Base-by-base conservation (phyloP, 768 basidiomycete genomes). In the Gloeostereum incarnatum region DNA sequence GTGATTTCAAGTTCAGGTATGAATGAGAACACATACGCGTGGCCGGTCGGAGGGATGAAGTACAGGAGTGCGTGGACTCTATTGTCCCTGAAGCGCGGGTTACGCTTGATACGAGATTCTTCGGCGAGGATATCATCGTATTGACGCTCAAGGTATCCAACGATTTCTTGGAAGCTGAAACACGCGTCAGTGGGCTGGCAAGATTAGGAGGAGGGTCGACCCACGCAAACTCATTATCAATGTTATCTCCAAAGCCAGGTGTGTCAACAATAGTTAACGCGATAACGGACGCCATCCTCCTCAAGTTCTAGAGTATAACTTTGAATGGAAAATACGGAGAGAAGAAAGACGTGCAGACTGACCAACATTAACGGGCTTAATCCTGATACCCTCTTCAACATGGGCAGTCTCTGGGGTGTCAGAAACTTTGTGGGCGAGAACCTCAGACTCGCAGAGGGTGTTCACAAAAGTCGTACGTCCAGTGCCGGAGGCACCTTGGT, bases 381-480 rank as follows among this genome's bases (percentile, higher is more conserved):
- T 96, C 59, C 75, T 81, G 56, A 97, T 92, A 41, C 87, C 85
- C 54, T 90, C 83, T 58, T 98, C 96, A 42, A 90, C 71, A 58
- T 98, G 92, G 11, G 92, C 91, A n/a, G 75, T 74, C 50, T 85
- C 82, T 8, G 93, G 86, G 47, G 73, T 73, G 55, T 89, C 86
- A 43, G 75, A 78, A 35, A 87, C 68, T 62, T 92, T 91, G 72
- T 97, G 93, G 4, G 71, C 55, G 36, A 97, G 69, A 16, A 97
- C 90, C 50, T 92, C 87, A 24, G 84, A 82, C 68, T 99, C 94
- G 71, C 92, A 94, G 42, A 99, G 87, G 35, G 96, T 99, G 71
- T 99, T 99, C 58, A 99, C 91, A 53, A 99, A 98, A 41, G 94
- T 99, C 41, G 94, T 98, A 41, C 92, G 86, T 45, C 92, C 92